phyloP scores from a whole-genome alignment of 2,329 filamentous ascomycete genomes.

The Fusarium subglutinans region DNA sequence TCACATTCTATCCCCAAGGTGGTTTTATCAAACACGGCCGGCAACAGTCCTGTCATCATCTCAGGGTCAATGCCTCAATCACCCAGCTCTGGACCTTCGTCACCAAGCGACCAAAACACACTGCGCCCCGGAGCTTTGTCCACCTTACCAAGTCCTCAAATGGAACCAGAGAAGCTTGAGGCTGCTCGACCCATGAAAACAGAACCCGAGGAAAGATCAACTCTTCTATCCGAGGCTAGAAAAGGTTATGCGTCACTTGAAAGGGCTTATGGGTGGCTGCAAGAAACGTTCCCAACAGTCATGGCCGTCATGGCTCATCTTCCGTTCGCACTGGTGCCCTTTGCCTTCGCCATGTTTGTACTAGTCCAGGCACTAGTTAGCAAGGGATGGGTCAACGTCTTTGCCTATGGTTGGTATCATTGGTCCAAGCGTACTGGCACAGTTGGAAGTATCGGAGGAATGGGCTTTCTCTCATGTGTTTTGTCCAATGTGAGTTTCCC shows the following conservation, averaged over 20 bases:
- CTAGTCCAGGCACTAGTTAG: conserved; percentile 77
- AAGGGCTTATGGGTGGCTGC: conserved; percentile 64
- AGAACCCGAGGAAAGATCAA: conserved; percentile 46
- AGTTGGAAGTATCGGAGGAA: conserved; percentile 73
- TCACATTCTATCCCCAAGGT: not conserved
- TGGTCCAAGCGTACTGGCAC: conserved; percentile 77
- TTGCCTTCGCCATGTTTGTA: conserved; percentile 79
- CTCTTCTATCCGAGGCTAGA: conserved; percentile 60
- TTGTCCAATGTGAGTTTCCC: conserved; percentile 72
- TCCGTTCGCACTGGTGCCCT: conserved; percentile 74
- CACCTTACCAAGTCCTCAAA: not conserved
- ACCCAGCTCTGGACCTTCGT: not conserved
- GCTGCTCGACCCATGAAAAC: not conserved
- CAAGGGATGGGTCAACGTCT: conserved; percentile 78
- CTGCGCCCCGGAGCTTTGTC: not conserved
- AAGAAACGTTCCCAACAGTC: conserved; percentile 76
- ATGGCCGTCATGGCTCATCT: conserved; percentile 72
- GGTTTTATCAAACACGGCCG: not conserved
- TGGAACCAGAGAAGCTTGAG: not conserved
- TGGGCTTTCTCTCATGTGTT: conserved; percentile 77
- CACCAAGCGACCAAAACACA: not conserved
- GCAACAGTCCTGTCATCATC: conserved; percentile 8
- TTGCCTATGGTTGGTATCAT: conserved; percentile 77
- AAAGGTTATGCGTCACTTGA: conserved; percentile 46
- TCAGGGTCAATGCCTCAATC: not conserved